phyloP scores from a whole-genome alignment of 1,284 basidiomycete genomes.

The Ceratobasidium sp. region DNA sequence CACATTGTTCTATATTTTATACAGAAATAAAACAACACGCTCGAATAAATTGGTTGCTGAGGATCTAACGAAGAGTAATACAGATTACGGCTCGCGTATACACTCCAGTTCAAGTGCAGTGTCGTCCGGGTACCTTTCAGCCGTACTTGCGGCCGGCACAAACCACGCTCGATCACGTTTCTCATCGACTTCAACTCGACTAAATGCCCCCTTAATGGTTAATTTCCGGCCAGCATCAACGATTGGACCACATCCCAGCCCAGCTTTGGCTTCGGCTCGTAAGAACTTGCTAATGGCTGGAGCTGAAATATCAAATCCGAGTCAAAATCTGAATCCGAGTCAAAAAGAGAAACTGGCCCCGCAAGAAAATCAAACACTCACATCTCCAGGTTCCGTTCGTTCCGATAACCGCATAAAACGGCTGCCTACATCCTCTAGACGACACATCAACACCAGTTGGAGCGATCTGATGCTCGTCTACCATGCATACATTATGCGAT shows the following conservation, averaged over 20 bases:
- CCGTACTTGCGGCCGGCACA: slow-evolving; percentile 8
- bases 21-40: too few relatives aligned
- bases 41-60: too few relatives aligned
- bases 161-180: slow-evolving; percentile 15
- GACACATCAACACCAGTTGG: slow-evolving; percentile 56
- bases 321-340: not conserved
- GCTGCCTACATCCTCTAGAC: slow-evolving; percentile 56
- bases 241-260: not conserved
- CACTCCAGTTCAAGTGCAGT: not conserved
- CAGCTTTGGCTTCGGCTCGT: not conserved
- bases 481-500: slow-evolving; percentile 61
- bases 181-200: slow-evolving; percentile 24
- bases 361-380: slow-evolving; percentile 45
- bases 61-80: too few relatives aligned
- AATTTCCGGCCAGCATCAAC: not conserved
- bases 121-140: slow-evolving; percentile 9
- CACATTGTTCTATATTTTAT: too few relatives aligned
- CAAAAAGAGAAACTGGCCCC: not conserved
- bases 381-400: slow-evolving; percentile 56
- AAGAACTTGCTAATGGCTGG: not conserved
- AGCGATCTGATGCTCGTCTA: slow-evolving; percentile 56
- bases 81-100: not conserved
- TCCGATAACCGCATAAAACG: slow-evolving; percentile 59
- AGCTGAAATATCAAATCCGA: slow-evolving; percentile 53
- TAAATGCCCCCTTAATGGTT: slow-evolving; percentile 2